Percentiles rank a stretch among this genome's conserved stretches.
These are phyloP conservation scores for Fusarium penzigii DNA, from an alignment of 2,329 filamentous ascomycete species.

Conservation along the genomic window DNA sequence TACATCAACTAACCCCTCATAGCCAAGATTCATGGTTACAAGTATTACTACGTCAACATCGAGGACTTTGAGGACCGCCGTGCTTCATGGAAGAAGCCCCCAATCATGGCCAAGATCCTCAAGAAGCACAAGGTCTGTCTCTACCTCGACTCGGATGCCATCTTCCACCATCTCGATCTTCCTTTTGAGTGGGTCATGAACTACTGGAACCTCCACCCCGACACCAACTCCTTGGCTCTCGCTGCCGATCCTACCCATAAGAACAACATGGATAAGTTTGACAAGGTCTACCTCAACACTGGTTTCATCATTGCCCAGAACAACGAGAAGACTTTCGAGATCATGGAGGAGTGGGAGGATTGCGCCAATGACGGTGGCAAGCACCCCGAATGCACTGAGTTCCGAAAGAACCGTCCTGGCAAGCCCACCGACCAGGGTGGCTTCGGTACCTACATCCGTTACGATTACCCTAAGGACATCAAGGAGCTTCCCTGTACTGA, in stretches of 20 bases:
- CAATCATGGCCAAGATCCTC: constrained; percentile 44
- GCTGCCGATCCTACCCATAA: constrained; percentile 40
- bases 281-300: constrained; percentile 49
- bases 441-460: constrained; percentile 46
- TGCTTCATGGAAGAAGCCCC: constrained; percentile 48
- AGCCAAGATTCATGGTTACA: constrained; percentile 49
- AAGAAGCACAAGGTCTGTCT: constrained; percentile 45
- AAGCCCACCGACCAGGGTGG: constrained; percentile 45
- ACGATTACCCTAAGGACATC: constrained; percentile 43
- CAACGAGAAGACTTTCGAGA: constrained; percentile 47
- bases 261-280: constrained; percentile 42
- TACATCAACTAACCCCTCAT: constrained; percentile 19
- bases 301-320: constrained; percentile 57
- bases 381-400: constrained; percentile 41
- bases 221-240: constrained; percentile 43
- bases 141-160: constrained; percentile 47
- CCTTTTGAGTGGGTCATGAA: constrained; percentile 50
- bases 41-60: constrained; percentile 46
- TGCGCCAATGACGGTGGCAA: constrained; percentile 42
- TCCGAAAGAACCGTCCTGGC: constrained; percentile 37
- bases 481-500: constrained; percentile 42
- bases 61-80: constrained; percentile 42
- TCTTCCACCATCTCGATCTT: constrained; percentile 45
- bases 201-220: constrained; percentile 44
- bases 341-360: constrained; percentile 50